phyloP scores from a whole-genome alignment of 208 protist genomes.

The Sergeia podlipaevii region DNA sequence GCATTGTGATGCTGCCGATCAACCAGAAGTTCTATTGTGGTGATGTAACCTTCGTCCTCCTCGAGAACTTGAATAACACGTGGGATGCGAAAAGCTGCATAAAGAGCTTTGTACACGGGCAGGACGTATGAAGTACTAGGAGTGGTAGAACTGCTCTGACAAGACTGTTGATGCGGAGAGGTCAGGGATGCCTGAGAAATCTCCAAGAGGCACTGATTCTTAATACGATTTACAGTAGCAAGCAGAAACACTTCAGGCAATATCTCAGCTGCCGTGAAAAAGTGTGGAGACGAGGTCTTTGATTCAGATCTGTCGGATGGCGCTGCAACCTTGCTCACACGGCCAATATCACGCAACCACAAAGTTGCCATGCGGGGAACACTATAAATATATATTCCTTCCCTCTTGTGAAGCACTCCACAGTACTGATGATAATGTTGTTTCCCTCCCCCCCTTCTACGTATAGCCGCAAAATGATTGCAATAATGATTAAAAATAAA shows the following conservation, averaged over 20 bases:
- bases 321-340: no score
- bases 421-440: no score
- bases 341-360: no score
- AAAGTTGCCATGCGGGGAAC: no score
- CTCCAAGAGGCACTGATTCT: conserved; percentile 60
- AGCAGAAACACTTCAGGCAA: conserved; percentile 47
- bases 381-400: no score
- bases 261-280: conserved; percentile 42
- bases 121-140: neutral
- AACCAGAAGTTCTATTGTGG: conserved; percentile 43
- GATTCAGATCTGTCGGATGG: no score
- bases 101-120: conserved; percentile 10
- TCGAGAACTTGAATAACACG: conserved; percentile 47
- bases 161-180: neutral
- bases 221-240: conserved; percentile 34
- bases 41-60: conserved; percentile 69
- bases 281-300: no score
- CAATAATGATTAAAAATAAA: no score
- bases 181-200: conserved; percentile 18
- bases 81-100: conserved; percentile 35
- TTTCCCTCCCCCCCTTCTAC: no score
- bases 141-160: neutral
- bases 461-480: no score
- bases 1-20: conserved; percentile 13
- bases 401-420: no score